phyloP scores from a whole-genome alignment of 164 flowering plant species.

The Malania oleifera region DNA sequence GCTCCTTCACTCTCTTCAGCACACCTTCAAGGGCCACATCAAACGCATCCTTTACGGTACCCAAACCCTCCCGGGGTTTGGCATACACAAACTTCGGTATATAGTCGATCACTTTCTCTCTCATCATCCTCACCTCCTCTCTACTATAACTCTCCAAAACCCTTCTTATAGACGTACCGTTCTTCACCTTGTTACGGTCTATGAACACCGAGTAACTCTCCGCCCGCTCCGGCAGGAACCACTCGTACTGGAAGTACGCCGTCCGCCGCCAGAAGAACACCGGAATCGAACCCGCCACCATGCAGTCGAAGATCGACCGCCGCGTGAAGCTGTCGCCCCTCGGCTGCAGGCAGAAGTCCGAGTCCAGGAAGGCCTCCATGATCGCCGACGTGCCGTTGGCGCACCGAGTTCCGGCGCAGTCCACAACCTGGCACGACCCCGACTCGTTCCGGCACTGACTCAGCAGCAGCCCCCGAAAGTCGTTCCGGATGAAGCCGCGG shows the following conservation, averaged over 20 bases:
- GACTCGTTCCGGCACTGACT: conserved; percentile 46
- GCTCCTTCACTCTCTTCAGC: conserved; percentile 54
- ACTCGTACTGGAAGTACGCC: conserved; percentile 77
- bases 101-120: conserved; percentile 62
- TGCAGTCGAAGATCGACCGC: conserved; percentile 91
- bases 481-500: conserved; percentile 49
- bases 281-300: conserved; percentile 97
- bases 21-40: conserved; percentile 87
- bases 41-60: conserved; percentile 60
- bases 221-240: conserved; percentile 76
- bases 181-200: conserved; percentile 59
- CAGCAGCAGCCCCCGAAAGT: conserved; percentile 58
- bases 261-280: conserved; percentile 89
- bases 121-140: conserved; percentile 57
- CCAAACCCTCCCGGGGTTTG: conserved; percentile 42
- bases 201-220: conserved; percentile 81
- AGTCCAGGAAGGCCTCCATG: conserved; percentile 60
- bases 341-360: conserved; percentile 90
- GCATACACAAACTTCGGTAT: conserved; percentile 77
- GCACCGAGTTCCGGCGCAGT: conserved; percentile 60
- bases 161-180: conserved; percentile 48
- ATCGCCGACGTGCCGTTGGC: conserved; percentile 58
- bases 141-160: conserved; percentile 52
- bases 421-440: conserved; percentile 53
- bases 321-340: conserved; percentile 92